A percentile compares a stretch with the other conserved stretches of the same genome.
Conservation (phyloP, 352 stramenopile species). For the Globisporangium cystogenes region DNA sequence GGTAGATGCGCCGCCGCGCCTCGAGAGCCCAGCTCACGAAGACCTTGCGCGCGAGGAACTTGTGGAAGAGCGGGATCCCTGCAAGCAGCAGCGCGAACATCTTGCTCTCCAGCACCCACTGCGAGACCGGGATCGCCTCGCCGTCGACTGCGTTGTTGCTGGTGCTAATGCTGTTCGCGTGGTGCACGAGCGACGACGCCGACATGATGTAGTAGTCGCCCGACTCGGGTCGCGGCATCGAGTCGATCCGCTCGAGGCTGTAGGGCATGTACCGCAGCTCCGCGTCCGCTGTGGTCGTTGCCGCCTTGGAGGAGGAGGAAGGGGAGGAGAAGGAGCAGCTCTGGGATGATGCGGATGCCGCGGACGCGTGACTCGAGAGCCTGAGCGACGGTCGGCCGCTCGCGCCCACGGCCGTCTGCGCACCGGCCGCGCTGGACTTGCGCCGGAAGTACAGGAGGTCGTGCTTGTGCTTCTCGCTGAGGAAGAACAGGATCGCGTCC, state of each 20-base stretch:
- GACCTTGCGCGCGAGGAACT: constrained; percentile 54
- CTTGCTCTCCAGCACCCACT: constrained; percentile 73
- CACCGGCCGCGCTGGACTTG: constrained; percentile 10
- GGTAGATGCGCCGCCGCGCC: constrained; percentile 32
- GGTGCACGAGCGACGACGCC: constrained; percentile 47
- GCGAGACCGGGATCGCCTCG: constrained; percentile 52
- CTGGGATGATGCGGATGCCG: not conserved
- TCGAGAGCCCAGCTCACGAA: constrained; percentile 44
- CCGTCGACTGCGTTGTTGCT: constrained; percentile 13
- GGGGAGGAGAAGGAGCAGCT: too few relatives aligned
- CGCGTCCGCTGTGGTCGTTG: not conserved
- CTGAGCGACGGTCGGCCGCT: constrained; percentile 20
- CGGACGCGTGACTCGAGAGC: constrained; percentile 15
- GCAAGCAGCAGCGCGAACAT: constrained; percentile 69
- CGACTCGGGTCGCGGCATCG: constrained; percentile 18
- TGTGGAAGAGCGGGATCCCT: constrained; percentile 69
- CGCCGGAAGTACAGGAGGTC: constrained; percentile 67
- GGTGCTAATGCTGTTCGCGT: constrained; percentile 28
- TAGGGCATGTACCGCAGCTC: constrained; percentile 49
- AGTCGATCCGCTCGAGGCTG: constrained; percentile 36
- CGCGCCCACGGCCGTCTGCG: constrained; percentile 3
- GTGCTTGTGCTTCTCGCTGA: constrained; percentile 59
- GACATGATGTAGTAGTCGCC: constrained; percentile 75
- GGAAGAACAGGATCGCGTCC: constrained; percentile 65
- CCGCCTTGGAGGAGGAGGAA: too few relatives aligned